Conservation (phyloP, 495 filamentous ascomycete species). For the Beverwykella pulmonaria region DNA sequence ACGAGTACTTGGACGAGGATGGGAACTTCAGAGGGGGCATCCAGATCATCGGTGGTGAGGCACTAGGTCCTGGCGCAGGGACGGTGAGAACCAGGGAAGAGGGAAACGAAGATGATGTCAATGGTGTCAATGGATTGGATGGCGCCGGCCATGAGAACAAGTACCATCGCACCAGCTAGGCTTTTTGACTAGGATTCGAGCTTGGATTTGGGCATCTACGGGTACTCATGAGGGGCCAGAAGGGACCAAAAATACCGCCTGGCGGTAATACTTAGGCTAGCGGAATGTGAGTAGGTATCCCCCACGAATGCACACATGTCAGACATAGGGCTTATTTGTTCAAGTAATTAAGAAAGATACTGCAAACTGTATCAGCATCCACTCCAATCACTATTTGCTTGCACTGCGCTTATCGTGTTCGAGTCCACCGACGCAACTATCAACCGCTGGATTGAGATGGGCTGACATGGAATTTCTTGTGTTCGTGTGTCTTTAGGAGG, state of each 20-base stretch:
- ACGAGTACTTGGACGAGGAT: slow-evolving; percentile 71
- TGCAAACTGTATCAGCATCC: too few relatives aligned
- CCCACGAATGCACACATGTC: neutral
- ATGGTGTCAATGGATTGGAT: slow-evolving; percentile 18
- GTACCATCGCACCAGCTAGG: slow-evolving; percentile 15
- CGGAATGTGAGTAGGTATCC: neutral
- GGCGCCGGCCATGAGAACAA: slow-evolving; percentile 18
- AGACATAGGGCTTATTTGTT: neutral
- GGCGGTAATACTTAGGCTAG: too few relatives aligned
- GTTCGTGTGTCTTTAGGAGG: too few relatives aligned
- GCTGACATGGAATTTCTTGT: too few relatives aligned
- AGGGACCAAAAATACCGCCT: neutral
- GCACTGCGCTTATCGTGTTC: too few relatives aligned
- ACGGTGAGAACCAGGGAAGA: slow-evolving; percentile 56
- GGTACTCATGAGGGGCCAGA: neutral
- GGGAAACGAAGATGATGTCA: slow-evolving; percentile 39
- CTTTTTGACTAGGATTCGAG: neutral
- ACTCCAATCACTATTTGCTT: too few relatives aligned
- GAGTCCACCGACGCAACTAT: too few relatives aligned
- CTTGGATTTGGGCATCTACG: neutral
- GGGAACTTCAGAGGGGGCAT: slow-evolving; percentile 57
- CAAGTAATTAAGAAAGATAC: neutral
- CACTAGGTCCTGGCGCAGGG: slow-evolving; percentile 62
- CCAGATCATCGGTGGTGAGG: slow-evolving; percentile 14
- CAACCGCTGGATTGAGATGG: too few relatives aligned